Base-by-base conservation (phyloP, 306 rosid genomes). In the Corylus avellana region DNA sequence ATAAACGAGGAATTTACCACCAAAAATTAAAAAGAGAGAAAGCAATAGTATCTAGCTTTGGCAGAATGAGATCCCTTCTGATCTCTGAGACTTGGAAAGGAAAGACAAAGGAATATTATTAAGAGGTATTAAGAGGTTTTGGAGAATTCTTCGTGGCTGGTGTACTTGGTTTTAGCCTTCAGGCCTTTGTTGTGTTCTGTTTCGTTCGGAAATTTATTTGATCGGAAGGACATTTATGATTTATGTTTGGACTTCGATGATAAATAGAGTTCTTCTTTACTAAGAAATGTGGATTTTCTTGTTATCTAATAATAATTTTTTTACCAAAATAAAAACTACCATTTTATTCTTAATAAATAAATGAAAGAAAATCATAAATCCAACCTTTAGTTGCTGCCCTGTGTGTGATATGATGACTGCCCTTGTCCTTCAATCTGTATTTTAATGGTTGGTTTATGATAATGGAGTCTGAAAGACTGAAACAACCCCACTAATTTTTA, bases 1-100 rank as follows among this genome's bases (percentile, higher is more conserved):
- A 83, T 10, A 46, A 71, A 77, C 10, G 74, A 75, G 12, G 83
- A 80, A 77, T 80, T 55, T 4, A 71, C 75, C 73, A 17, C 35
- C 20, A 57, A 35, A 39, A 50, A 2, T 74, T 18, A 69, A 10
- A 54, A 70, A 10, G 35, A 32, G 47, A n/a, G 12, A 7, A 80
- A 49, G 16, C 54, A 77, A 73, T 48, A 48, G 74, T 74, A 53
- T 62, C 14, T 58, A 58, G 64, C 64, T 58, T 8, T 10, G 35
- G 64, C 64, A 22, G 64, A 25, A 59, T 9, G 66, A 11, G 37
- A 59, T 59, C 66, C 66, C 37, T 25, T 37, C 11, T 22, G 2
- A 4, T 11, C 9, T 59, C 9, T 4, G 5, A 59, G 37, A 59
- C 32, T 42, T 7, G 66, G 66, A 27, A 59, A 35, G 37, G 66